Base-by-base conservation (phyloP, 495 filamentous ascomycete species). In the Cryomyces antarcticus region DNA sequence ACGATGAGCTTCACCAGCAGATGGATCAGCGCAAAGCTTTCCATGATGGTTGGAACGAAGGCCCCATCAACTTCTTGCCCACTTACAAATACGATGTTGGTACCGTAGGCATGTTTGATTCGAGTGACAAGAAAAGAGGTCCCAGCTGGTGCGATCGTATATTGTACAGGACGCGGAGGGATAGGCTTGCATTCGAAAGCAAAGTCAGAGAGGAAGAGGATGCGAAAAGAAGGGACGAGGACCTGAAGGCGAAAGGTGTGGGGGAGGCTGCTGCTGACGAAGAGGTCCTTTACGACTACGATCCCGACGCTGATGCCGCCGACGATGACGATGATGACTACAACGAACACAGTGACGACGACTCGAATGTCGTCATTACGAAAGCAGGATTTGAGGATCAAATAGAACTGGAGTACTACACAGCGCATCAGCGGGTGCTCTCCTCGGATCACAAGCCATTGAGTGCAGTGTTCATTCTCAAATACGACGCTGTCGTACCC, bases 111-210 rank as follows among this genome's bases (percentile, higher is more conserved):
- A 69, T 80, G 45, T 96, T 94, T 55, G 92, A 99, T 61, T 81
- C 85, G 0, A 93, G 84, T 46, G 92, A 94, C 51, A 99, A 96
- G 65, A 73, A 77, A 41, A 69, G 92, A 40, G 78, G 80, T 10
- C 92, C 92, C 4, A 93, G 85, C 55, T 99, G 88, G 88, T 99
- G 92, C 56, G 92, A 99, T 59, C 77, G 92, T n/a, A 86, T 99
- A 38, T 61, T 99, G 0, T 99, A 71, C 52, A 72, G 87, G 31
- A 82, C 82, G 1, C 72, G 78, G 33, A 71, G 66, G 41, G 79
- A 85, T 49, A 76, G 68, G 44, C 56, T 77, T 4, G 68, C 65
- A n/a, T 82, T 87, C 52, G 75, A 87, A n/a, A 63, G 61, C 41
- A 77, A 72, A 44, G 53, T 68, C 4, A 63, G 67, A 42, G 78